Evolutionary conservation across 2,329 filamentous ascomycete species (phyloP), one percentile per base, ranked within the genome.

Genomic region (Raffaelea ambrosiae): DNA sequence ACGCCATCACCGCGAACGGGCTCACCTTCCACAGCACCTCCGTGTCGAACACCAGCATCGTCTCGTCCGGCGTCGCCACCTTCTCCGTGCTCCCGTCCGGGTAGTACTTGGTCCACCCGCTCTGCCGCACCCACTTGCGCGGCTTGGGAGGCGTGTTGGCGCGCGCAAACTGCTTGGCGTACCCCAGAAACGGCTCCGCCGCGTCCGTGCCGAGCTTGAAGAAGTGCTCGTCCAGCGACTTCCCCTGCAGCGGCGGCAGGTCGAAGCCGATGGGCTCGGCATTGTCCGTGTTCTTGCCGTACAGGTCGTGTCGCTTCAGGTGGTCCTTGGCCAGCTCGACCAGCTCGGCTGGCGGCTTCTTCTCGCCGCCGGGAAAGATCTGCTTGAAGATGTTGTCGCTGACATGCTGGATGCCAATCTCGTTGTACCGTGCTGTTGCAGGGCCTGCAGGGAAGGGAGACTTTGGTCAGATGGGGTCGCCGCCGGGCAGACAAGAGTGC

Each of bases 11-110:
- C 1, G 94, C 89, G 64, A 88, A 98, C 0, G 86, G 83, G 55
- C 84, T 91, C 61, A 93, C 81, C 62, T 94, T 95, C 78, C 84
- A 98, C 84, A 98, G 83, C 42, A 96, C 90, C 66, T 98, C 93
- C 1, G 90, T 95, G 66, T 98, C 93, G 58, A 98, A 98, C 35
- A 86, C 90, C 47, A 97, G 71, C 74, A 91, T 83, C 3, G 77
- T 69, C 61, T 93, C 90, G 51, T 91, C 74, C 0, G 94, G 93
- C 10, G 81, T 79, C 52, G 84, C 81, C 4, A 95, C 79, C 3
- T 73, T 63, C 61, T 93, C 86, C 16, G 74, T 76, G 13, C 69
- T 73, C 20, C 88, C 89, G 62, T 95, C 84, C 2, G 71, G 62
- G 54, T 84, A 74, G 66, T 98, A 98, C 65, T 89, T 96, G 0